A percentile compares a stretch with the other conserved stretches of the same genome.
Conservation (phyloP, 2,329 filamentous ascomycete genomes). For the Pezizomycotina sp. region DNA sequence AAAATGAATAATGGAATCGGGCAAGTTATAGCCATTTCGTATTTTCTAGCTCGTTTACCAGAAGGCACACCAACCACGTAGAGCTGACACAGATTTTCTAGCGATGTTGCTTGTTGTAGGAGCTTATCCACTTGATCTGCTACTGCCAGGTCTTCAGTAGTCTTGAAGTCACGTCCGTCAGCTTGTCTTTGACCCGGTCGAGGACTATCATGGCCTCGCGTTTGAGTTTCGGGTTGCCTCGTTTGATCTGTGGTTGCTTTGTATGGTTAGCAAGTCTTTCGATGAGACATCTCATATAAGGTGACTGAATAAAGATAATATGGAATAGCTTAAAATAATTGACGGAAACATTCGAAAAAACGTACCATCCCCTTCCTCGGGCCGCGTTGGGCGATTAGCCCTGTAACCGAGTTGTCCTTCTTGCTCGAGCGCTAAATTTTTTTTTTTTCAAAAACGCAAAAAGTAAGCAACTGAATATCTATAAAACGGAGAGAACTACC, state of each 20-base stretch:
- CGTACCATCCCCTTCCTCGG: too few relatives aligned
- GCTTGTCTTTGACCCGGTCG: slow-evolving; percentile 80
- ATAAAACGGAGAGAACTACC: background rate
- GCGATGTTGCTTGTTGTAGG: slow-evolving; percentile 83
- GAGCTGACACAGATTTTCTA: slow-evolving; percentile 96
- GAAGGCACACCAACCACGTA: slow-evolving; percentile 99
- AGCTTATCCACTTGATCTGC: slow-evolving; percentile 85
- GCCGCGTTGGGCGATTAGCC: slow-evolving; percentile 7
- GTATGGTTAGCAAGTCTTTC: slow-evolving; percentile 1
- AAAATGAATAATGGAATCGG: background rate
- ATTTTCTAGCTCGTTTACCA: slow-evolving; percentile 48
- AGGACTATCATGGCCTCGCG: slow-evolving; percentile 77
- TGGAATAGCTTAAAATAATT: too few relatives aligned
- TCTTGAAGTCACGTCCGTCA: slow-evolving; percentile 90
- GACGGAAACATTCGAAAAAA: too few relatives aligned
- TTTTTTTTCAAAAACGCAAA: background rate
- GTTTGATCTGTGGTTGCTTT: slow-evolving; percentile 27
- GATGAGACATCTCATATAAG: background rate
- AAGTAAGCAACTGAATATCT: background rate
- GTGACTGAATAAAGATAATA: too few relatives aligned
- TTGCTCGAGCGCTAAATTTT: background rate
- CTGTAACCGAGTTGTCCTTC: background rate
- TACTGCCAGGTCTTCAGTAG: slow-evolving; percentile 65
- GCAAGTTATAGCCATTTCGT: background rate
- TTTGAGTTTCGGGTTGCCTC: slow-evolving; percentile 83